These are phyloP conservation scores for Pseudonitzschia delicatissima DNA, from an alignment of 108 stramenopile genomes.

Conservation along the genomic window DNA sequence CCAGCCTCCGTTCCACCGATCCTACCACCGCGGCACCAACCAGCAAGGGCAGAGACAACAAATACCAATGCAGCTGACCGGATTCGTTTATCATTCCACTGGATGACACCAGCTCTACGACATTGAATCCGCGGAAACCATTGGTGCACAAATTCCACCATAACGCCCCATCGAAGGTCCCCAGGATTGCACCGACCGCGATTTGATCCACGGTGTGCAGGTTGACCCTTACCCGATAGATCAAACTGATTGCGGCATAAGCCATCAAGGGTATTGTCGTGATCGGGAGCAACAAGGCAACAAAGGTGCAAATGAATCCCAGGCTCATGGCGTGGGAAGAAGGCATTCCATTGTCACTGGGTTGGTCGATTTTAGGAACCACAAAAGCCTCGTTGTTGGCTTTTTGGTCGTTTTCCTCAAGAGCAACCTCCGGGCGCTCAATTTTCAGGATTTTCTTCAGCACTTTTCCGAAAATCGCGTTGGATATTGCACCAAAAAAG, in stretches of 20 bases:
- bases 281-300: slow-evolving; percentile 19
- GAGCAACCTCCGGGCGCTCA: slow-evolving; percentile 43
- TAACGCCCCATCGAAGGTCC: slow-evolving; percentile 53
- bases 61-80: slow-evolving; percentile 50
- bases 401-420: not conserved
- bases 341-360: slow-evolving; percentile 83
- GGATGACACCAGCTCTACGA: slow-evolving; percentile 34
- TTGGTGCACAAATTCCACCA: slow-evolving; percentile 48
- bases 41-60: slow-evolving; percentile 55
- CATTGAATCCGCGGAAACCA: slow-evolving; percentile 3
- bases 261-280: slow-evolving; percentile 28
- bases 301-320: slow-evolving; percentile 75
- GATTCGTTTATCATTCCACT: slow-evolving; percentile 42
- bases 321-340: slow-evolving; percentile 86
- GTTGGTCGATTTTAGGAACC: slow-evolving; percentile 26
- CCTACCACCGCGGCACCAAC: slow-evolving; percentile 72
- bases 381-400: not conserved
- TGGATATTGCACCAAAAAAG: slow-evolving; percentile 72
- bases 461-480: slow-evolving; percentile 65
- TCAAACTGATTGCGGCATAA: slow-evolving; percentile 55
- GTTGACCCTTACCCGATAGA: slow-evolving; percentile 58
- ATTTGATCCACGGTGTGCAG: slow-evolving; percentile 74
- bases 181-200: slow-evolving; percentile 57
- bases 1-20: slow-evolving; percentile 72
- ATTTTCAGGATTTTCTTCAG: slow-evolving; percentile 64